Conservation (phyloP, 1,139 yeast genomes). For the Debaryomycetaceae sp. region DNA sequence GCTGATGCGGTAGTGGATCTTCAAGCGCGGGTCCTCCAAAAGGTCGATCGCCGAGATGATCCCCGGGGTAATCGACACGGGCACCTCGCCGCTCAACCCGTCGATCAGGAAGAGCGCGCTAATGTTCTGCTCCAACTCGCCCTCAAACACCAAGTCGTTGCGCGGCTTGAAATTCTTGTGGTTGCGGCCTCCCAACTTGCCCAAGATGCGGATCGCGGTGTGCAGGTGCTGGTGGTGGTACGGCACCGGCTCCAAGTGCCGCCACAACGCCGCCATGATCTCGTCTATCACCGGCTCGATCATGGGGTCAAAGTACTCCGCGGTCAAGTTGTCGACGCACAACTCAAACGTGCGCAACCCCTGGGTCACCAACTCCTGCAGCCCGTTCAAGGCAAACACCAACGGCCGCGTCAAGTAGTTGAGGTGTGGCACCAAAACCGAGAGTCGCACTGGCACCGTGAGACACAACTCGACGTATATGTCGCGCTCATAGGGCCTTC, state of each 20-base stretch:
- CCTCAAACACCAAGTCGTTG: slow-evolving; percentile 52
- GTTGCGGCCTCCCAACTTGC: slow-evolving; percentile 95
- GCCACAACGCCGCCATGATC: slow-evolving; percentile 90
- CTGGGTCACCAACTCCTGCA: slow-evolving; percentile 88
- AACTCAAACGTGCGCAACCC: slow-evolving; percentile 90
- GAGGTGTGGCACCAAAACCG: slow-evolving; percentile 89
- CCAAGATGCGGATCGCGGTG: slow-evolving; percentile 86
- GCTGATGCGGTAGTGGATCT: slow-evolving; percentile 64
- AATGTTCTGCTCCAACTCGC: slow-evolving; percentile 63
- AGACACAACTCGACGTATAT: slow-evolving; percentile 90
- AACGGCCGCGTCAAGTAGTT: slow-evolving; percentile 85
- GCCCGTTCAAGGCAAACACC: slow-evolving; percentile 84
- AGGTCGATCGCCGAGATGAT: slow-evolving; percentile 66
- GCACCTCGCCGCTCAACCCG: slow-evolving; percentile 58
- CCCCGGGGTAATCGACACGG: slow-evolving; percentile 80
- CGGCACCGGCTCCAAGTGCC: slow-evolving; percentile 85
- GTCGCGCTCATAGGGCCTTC: slow-evolving; percentile 88
- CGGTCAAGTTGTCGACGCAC: slow-evolving; percentile 95
- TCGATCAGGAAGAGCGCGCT: slow-evolving; percentile 66
- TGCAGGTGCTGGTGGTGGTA: slow-evolving; percentile 93
- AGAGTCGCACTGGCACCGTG: slow-evolving; percentile 90
- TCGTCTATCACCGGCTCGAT: slow-evolving; percentile 94
- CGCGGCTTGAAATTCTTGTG: slow-evolving; percentile 80
- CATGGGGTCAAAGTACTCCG: slow-evolving; percentile 95
- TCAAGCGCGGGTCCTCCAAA: slow-evolving; percentile 63